A percentile compares a stretch with the other conserved stretches of the same genome.
These are phyloP conservation scores for Geotrichum candidum DNA, from an alignment of 1,139 yeast species.

Conservation along the genomic window DNA sequence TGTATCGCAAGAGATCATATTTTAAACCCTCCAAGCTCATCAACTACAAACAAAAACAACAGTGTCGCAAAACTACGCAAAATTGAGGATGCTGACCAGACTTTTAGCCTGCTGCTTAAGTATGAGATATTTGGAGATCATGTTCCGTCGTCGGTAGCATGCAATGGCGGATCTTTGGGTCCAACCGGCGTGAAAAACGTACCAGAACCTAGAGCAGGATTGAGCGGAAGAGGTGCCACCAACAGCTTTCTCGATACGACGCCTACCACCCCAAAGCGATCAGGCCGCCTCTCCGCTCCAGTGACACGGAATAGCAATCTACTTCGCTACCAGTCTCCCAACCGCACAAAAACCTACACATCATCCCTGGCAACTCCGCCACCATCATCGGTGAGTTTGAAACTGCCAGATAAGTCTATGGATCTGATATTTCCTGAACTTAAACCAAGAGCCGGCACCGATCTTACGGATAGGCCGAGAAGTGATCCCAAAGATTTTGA, in stretches of 20 bases:
- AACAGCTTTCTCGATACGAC: constrained; percentile 6
- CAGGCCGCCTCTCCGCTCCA: constrained; percentile 33
- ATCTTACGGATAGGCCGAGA: too few species aligned
- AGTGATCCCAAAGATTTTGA: too few species aligned
- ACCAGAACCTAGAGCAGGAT: neutral
- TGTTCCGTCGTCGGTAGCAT: constrained; percentile 44
- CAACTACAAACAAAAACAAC: constrained; percentile 34
- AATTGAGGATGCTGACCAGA: constrained; percentile 78
- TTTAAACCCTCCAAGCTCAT: constrained; percentile 24
- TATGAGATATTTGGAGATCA: constrained; percentile 90
- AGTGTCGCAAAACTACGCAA: constrained; percentile 62
- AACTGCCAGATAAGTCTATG: too few species aligned
- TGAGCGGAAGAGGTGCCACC: neutral
- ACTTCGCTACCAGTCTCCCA: constrained; percentile 31
- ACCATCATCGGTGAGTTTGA: neutral
- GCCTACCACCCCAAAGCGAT: constrained; percentile 27
- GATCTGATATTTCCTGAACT: too few species aligned
- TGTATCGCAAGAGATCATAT: constrained; percentile 50
- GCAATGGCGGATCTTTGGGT: constrained; percentile 35
- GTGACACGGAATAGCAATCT: constrained; percentile 37
- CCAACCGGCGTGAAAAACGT: constrained; percentile 16
- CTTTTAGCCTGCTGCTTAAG: constrained; percentile 78
- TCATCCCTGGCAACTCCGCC: neutral
- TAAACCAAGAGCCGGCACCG: too few species aligned
- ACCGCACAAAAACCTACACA: constrained; percentile 4